A percentile compares a stretch with the other conserved stretches of the same genome.
These are phyloP conservation scores for Orychophragmus violaceus DNA, from an alignment of 345 rosid genomes.

Conservation along the genomic window DNA sequence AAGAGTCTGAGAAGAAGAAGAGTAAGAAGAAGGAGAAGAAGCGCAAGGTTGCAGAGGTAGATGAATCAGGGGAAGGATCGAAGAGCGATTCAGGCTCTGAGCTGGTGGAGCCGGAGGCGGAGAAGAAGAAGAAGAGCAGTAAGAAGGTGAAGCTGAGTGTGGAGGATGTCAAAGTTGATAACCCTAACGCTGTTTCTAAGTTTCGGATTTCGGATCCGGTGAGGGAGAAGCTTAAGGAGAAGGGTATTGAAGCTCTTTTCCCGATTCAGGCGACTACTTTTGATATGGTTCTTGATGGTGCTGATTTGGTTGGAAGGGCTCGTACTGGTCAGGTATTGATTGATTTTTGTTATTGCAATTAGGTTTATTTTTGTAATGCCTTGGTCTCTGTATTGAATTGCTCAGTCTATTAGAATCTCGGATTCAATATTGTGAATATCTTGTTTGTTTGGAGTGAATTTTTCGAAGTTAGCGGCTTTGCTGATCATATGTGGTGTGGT, in stretches of 20 bases:
- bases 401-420: too few species aligned
- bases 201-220: constrained; percentile 66
- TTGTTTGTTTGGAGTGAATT: background rate
- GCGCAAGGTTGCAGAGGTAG: constrained; percentile 49
- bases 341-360: background rate
- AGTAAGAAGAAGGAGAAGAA: constrained; percentile 49
- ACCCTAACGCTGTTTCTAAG: constrained; percentile 61
- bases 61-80: constrained; percentile 38
- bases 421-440: background rate
- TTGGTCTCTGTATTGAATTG: background rate
- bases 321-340: constrained; percentile 85
- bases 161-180: constrained; percentile 41
- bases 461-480: background rate
- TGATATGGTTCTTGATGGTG: constrained; percentile 61
- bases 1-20: constrained; percentile 33
- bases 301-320: constrained; percentile 89
- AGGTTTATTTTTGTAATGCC: background rate
- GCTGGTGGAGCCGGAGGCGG: constrained; percentile 44
- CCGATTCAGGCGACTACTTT: constrained; percentile 91
- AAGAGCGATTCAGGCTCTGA: constrained; percentile 74
- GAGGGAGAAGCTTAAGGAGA: constrained; percentile 57
- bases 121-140: constrained; percentile 48
- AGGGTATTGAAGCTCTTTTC: constrained; percentile 73
- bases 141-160: constrained; percentile 37
- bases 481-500: constrained; percentile 19